Conservation (phyloP, 768 basidiomycete genomes). For the Tephrocybe sp. region DNA sequence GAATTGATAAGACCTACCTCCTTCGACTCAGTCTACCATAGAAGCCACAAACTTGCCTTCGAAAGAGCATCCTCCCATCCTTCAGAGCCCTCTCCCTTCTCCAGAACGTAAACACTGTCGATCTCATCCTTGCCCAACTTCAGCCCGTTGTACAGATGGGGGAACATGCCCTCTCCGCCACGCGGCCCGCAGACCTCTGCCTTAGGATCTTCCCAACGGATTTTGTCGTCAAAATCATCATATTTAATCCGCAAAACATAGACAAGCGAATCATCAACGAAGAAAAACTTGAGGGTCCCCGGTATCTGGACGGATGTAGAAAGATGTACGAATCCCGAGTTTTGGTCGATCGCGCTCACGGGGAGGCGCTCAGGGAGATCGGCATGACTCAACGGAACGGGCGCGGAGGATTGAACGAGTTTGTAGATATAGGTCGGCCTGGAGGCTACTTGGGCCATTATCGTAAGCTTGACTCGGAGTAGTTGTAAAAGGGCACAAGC, state of each 20-base stretch:
- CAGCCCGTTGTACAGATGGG: slow-evolving; percentile 52
- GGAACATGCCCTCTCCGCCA: slow-evolving; percentile 48
- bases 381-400: slow-evolving; percentile 29
- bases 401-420: slow-evolving; percentile 43
- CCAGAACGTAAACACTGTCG: slow-evolving; percentile 35
- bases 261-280: slow-evolving; percentile 36
- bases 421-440: slow-evolving; percentile 62
- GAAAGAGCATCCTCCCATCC: slow-evolving; percentile 31
- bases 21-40: background rate
- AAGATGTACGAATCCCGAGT: slow-evolving; percentile 53
- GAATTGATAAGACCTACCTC: too few species aligned
- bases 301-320: slow-evolving; percentile 50
- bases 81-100: slow-evolving; percentile 23
- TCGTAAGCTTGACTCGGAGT: too few species aligned
- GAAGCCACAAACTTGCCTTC: slow-evolving; percentile 11
- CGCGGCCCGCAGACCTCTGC: slow-evolving; percentile 43
- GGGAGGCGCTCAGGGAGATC: slow-evolving; percentile 47
- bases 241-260: slow-evolving; percentile 48
- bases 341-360: slow-evolving; percentile 47
- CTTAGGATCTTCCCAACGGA: slow-evolving; percentile 52
- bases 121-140: slow-evolving; percentile 46
- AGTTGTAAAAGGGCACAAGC: too few species aligned
- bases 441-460: slow-evolving; percentile 5
- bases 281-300: slow-evolving; percentile 48
- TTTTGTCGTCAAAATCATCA: slow-evolving; percentile 33